Evolutionary conservation across 192 early-diverging fungal species (phyloP).

Genomic region (Dissophora ornata): DNA sequence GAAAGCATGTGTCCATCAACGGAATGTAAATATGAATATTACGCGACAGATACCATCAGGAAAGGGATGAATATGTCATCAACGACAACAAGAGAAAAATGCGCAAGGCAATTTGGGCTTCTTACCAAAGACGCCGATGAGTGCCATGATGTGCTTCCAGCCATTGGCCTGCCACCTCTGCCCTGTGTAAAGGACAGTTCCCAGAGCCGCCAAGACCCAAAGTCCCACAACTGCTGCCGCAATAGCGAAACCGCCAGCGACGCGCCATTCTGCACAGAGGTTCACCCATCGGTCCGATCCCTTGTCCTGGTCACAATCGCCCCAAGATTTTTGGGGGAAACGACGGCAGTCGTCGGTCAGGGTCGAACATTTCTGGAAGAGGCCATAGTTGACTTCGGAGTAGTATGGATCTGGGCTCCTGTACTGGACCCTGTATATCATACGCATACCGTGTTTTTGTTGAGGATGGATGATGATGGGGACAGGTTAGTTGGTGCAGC

Average conservation of each 20-base stretch:
- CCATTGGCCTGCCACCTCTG: slow-evolving; percentile 38
- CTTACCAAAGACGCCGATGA: slow-evolving; percentile 47
- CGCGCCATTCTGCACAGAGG: slow-evolving; percentile 44
- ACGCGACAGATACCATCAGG: background rate
- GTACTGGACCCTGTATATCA: slow-evolving; percentile 35
- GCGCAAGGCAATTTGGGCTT: too few species aligned
- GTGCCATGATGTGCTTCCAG: slow-evolving; percentile 49
- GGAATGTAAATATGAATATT: too few species aligned
- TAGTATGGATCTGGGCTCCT: slow-evolving; percentile 35
- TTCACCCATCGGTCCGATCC: slow-evolving; percentile 34
- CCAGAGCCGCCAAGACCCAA: slow-evolving; percentile 29
- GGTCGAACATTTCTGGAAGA: slow-evolving; percentile 50
- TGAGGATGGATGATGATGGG: background rate
- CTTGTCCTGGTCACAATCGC: slow-evolving; percentile 52
- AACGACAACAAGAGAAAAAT: too few species aligned
- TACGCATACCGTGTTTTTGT: background rate
- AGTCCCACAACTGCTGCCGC: slow-evolving; percentile 27
- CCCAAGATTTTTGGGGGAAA: slow-evolving; percentile 46
- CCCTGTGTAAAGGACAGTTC: slow-evolving; percentile 38
- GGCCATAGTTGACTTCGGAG: slow-evolving; percentile 44
- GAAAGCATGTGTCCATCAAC: too few species aligned
- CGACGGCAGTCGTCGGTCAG: slow-evolving; percentile 49
- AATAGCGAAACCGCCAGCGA: slow-evolving; percentile 25
- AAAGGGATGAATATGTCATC: background rate
- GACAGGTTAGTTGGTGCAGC: too few species aligned